phyloP scores from a whole-genome alignment of 768 basidiomycete genomes.

The Boletus rubropictus region DNA sequence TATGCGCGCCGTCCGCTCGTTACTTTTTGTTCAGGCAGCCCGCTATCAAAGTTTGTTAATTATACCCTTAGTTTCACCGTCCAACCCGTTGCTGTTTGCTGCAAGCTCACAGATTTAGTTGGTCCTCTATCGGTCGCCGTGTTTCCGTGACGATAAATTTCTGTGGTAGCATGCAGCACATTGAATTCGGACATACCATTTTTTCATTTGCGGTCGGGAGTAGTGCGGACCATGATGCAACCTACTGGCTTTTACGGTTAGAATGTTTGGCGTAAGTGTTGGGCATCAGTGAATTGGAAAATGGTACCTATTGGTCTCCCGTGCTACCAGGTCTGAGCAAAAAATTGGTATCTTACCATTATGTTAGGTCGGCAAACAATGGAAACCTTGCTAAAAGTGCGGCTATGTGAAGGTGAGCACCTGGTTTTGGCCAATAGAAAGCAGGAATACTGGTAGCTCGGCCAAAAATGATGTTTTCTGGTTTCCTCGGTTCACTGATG shows the following conservation, averaged over 20 bases:
- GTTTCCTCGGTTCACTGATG: no score
- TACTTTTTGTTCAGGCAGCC: constrained; percentile 1
- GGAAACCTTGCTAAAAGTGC: no score
- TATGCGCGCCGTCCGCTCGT: constrained; percentile 16
- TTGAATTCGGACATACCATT: not conserved
- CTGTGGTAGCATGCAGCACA: not conserved
- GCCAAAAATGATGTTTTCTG: no score
- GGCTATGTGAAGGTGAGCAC: no score
- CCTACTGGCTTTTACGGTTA: not conserved
- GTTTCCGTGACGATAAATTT: not conserved
- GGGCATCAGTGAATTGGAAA: no score
- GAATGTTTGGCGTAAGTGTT: not conserved
- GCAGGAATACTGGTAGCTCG: no score
- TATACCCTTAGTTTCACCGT: constrained; percentile 10
- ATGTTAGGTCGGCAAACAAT: no score
- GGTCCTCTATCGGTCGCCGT: not conserved
- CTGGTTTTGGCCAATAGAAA: no score
- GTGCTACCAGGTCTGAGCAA: no score
- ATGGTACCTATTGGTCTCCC: no score
- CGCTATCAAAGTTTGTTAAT: constrained; percentile 5
- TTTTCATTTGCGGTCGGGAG: not conserved
- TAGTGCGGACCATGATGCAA: not conserved
- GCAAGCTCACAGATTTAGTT: not conserved
- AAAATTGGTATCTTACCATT: no score
- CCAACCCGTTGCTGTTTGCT: not conserved